Conservation (phyloP, 441 rosid species). For the Eruca vesicaria region DNA sequence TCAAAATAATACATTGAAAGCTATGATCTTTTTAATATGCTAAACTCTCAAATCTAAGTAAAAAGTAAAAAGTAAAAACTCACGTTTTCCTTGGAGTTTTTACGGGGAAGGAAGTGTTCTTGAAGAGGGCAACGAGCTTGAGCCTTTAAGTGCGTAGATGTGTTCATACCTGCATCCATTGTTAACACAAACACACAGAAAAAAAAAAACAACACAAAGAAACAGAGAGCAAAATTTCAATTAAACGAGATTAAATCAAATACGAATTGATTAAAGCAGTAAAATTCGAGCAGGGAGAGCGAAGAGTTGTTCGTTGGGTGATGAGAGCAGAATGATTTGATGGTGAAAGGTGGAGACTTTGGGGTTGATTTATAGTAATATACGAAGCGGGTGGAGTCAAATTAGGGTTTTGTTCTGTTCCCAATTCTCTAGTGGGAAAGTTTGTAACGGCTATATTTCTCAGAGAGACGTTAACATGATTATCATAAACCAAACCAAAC, state of each 20-base stretch:
- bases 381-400: not conserved
- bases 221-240: not conserved
- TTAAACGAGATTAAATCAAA: not conserved
- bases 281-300: not conserved
- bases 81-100: conserved; percentile 26
- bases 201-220: not conserved
- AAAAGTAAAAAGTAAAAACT: not conserved
- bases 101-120: conserved; percentile 7
- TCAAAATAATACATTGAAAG: not conserved
- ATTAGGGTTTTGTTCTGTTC: conserved; percentile 15
- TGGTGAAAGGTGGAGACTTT: not conserved
- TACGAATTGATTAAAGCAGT: not conserved
- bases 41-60: too few relatives aligned
- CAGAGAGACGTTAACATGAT: conserved; percentile 9
- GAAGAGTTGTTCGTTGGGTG: not conserved
- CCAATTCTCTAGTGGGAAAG: not conserved
- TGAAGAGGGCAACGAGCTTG: conserved; percentile 18
- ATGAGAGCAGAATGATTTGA: not conserved
- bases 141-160: not conserved
- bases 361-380: not conserved
- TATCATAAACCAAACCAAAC: too few relatives aligned
- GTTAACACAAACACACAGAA: not conserved
- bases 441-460: conserved; percentile 21
- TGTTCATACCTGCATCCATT: conserved; percentile 1
- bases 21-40: not conserved